phyloP scores from a whole-genome alignment of 305 asterid species.

The Stenogyne calaminthoides region DNA sequence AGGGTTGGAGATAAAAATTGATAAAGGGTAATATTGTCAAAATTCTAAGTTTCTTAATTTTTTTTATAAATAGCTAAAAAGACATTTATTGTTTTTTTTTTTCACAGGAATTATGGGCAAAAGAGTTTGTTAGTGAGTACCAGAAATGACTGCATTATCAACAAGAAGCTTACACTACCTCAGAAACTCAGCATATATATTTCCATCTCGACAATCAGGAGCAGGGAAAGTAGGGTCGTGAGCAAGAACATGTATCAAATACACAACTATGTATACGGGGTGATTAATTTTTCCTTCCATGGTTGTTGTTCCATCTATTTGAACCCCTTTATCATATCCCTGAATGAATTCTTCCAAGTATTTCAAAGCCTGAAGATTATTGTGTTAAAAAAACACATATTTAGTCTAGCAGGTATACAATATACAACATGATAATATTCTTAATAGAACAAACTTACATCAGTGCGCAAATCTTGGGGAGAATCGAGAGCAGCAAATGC shows the following conservation, averaged over 20 bases:
- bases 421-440: conserved; percentile 16
- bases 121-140: conserved; percentile 7
- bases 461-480: conserved; percentile 52
- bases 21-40: too few relatives aligned
- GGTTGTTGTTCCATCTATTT: conserved; percentile 42
- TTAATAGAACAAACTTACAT: conserved; percentile 49
- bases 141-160: conserved; percentile 26
- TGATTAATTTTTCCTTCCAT: conserved; percentile 51
- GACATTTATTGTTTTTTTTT: background rate
- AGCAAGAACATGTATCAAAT: conserved; percentile 80
- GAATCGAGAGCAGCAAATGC: conserved; percentile 60
- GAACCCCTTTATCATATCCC: conserved; percentile 52
- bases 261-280: conserved; percentile 72
- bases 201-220: conserved; percentile 59
- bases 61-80: too few relatives aligned
- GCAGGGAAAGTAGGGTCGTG: conserved; percentile 69
- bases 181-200: conserved; percentile 53
- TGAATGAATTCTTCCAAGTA: conserved; percentile 62
- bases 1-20: too few relatives aligned
- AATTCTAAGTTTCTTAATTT: too few relatives aligned
- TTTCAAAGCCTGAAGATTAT: conserved; percentile 52
- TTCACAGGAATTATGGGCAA: background rate
- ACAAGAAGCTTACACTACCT: conserved; percentile 49
- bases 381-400: conserved; percentile 21
- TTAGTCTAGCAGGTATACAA: conserved; percentile 21